These are phyloP conservation scores for Penicillium coffeae DNA, from an alignment of 495 filamentous ascomycete genomes.

Conservation along the genomic window DNA sequence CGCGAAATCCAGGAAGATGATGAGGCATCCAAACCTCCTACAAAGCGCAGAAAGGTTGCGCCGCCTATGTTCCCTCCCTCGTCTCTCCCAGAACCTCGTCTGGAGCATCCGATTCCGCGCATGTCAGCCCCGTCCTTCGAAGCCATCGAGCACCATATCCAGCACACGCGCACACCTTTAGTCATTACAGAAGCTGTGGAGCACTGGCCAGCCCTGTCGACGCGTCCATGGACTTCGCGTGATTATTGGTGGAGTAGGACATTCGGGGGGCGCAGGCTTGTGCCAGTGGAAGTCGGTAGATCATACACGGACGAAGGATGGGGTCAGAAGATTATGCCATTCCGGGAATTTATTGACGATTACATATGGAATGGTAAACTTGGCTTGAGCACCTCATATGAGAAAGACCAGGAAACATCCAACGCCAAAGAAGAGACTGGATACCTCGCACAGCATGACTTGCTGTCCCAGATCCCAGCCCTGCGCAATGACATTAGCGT, in stretches of 20 bases:
- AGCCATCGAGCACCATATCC: conserved; percentile 62
- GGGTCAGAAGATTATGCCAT: conserved; percentile 78
- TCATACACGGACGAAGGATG: conserved; percentile 85
- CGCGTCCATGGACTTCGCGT: conserved; percentile 65
- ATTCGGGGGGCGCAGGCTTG: conserved; percentile 69
- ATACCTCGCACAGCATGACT: conserved; percentile 89
- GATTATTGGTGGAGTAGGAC: conserved; percentile 74
- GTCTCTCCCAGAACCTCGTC: conserved; percentile 25
- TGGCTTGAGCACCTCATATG: not conserved
- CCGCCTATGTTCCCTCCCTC: conserved; percentile 40
- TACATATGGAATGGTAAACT: conserved; percentile 44
- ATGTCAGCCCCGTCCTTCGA: conserved; percentile 49
- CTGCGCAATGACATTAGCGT: conserved; percentile 71
- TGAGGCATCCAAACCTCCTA: not conserved
- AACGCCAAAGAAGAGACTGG: conserved; percentile 35
- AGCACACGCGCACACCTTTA: conserved; percentile 53
- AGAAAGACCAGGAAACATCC: conserved; percentile 1
- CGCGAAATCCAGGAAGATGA: not conserved
- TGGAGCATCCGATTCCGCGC: conserved; percentile 36
- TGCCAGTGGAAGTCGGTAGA: conserved; percentile 86
- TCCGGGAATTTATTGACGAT: conserved; percentile 64
- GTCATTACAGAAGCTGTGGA: conserved; percentile 61
- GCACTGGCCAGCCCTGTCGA: conserved; percentile 76
- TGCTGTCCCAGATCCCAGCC: conserved; percentile 77
- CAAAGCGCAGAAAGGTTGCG: conserved; percentile 35